Base-by-base conservation (phyloP, 495 filamentous ascomycete genomes). In the Penicillium diatomitis region DNA sequence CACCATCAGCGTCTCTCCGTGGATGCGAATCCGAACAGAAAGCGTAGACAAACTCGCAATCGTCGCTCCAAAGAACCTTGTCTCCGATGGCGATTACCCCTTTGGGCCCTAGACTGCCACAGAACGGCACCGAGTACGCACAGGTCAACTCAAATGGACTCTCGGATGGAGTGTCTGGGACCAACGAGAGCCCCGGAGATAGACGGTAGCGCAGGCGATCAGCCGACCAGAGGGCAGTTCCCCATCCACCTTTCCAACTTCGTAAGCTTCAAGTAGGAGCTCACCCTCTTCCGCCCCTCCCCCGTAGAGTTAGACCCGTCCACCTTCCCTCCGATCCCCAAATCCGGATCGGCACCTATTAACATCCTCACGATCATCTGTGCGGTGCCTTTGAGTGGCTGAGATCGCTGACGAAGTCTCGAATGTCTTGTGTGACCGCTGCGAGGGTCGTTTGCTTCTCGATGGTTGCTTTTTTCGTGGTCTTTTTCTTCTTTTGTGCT, bases 281-380 rank as follows among this genome's bases (percentile, higher is more conserved):
- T 20, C 20, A 20, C 20, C 20, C 20, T 20, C 20, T n/a, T n/a
- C n/a, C n/a, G n/a, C n/a, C n/a, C n/a, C n/a, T 20, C 20, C 20
- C 20, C 20, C 20, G 20, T 20, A 20, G 20, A 20, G 20, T 20
- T 20, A 20, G 20, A 20, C 20, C 20, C 20, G 20, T 20, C 20
- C 30, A 40, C 38, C 12, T 40, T 40, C 12, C 38, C 38, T 40
- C 38, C 40, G 29, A 27, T 42, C 4, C 9, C 20, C 20, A 20
- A 20, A 10, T 42, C 40, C 40, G 3, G 30, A 44, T 44, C 29
- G n/a, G 27, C 31, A 20, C 41, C 41, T 57, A 62, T 62, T 53
- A 60, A 10, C 42, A 46, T 38, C 35, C 47, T 40, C 45, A 49
- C 49, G 60, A 44, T 40, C 52, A 59, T n/a, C 11, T 10, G 52